A percentile compares a stretch with the other conserved stretches of the same genome.
Evolutionary conservation across 371 early-diverging fungal species (phyloP).

Genomic region (Batkoa obscura): DNA sequence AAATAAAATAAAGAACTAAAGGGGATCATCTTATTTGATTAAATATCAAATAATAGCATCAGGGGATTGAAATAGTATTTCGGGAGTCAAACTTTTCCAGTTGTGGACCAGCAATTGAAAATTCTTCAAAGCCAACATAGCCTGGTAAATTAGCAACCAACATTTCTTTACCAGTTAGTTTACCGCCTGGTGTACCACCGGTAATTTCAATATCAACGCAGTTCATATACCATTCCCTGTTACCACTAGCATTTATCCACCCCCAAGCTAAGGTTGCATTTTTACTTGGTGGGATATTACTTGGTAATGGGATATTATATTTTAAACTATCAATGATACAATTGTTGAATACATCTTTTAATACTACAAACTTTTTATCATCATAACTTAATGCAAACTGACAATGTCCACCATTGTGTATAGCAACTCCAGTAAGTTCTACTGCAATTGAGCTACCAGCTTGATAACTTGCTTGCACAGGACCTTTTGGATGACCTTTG

Average conservation of each 20-base stretch:
- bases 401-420: constrained; percentile 41
- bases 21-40: too few relatives aligned
- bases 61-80: neutral
- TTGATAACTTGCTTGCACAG: neutral
- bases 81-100: neutral
- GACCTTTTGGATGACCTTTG: constrained; percentile 3
- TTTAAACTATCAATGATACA: constrained; percentile 11
- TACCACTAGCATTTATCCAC: constrained; percentile 2
- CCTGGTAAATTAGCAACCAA: neutral
- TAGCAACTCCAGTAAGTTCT: neutral
- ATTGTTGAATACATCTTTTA: constrained; percentile 3
- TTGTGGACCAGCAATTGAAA: neutral
- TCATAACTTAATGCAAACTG: constrained; percentile 44
- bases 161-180: neutral
- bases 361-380: constrained; percentile 15
- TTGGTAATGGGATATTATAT: neutral
- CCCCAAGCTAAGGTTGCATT: constrained; percentile 17
- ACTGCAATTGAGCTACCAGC: neutral
- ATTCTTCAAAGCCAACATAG: neutral
- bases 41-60: too few relatives aligned
- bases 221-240: constrained; percentile 6
- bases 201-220: constrained; percentile 7
- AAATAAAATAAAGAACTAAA: too few relatives aligned
- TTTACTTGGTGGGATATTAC: neutral
- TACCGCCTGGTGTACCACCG: constrained; percentile 1